These are phyloP conservation scores for Tardiomyces blankii DNA, from an alignment of 1,139 yeast species.

Conservation along the genomic window DNA sequence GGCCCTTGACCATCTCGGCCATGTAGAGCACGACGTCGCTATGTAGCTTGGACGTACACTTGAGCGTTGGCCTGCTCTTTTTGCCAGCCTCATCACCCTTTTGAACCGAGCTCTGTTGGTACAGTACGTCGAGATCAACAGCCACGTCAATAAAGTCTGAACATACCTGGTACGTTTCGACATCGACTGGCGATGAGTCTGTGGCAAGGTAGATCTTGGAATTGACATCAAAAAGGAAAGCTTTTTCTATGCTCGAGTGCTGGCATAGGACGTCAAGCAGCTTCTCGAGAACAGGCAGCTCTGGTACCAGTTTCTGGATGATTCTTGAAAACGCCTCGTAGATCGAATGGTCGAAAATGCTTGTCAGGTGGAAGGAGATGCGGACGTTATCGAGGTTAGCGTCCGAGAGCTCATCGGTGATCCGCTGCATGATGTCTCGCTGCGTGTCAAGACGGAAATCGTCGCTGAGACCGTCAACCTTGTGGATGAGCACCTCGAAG, in stretches of 20 bases:
- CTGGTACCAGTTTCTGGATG: slow-evolving; percentile 83
- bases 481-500: slow-evolving; percentile 87
- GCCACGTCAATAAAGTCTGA: slow-evolving; percentile 95
- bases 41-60: slow-evolving; percentile 63
- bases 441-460: slow-evolving; percentile 92
- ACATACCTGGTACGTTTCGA: slow-evolving; percentile 91
- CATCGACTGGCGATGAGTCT: slow-evolving; percentile 91
- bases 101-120: slow-evolving; percentile 17
- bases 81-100: slow-evolving; percentile 7
- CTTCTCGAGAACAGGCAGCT: slow-evolving; percentile 78
- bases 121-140: slow-evolving; percentile 56
- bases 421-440: slow-evolving; percentile 91
- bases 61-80: slow-evolving; percentile 30
- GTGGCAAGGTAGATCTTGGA: slow-evolving; percentile 96
- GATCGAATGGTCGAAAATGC: slow-evolving; percentile 90
- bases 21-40: slow-evolving; percentile 77
- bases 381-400: slow-evolving; percentile 87
- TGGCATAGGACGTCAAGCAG: slow-evolving; percentile 81
- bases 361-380: slow-evolving; percentile 81
- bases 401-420: slow-evolving; percentile 85
- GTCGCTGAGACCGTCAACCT: slow-evolving; percentile 89
- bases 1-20: slow-evolving; percentile 85
- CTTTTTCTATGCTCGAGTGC: slow-evolving; percentile 85
- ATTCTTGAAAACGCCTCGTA: slow-evolving; percentile 93
- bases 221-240: slow-evolving; percentile 81